These are phyloP conservation scores for Hemerocallis citrina DNA, from an alignment of 106 monocot genomes.

Conservation along the genomic window DNA sequence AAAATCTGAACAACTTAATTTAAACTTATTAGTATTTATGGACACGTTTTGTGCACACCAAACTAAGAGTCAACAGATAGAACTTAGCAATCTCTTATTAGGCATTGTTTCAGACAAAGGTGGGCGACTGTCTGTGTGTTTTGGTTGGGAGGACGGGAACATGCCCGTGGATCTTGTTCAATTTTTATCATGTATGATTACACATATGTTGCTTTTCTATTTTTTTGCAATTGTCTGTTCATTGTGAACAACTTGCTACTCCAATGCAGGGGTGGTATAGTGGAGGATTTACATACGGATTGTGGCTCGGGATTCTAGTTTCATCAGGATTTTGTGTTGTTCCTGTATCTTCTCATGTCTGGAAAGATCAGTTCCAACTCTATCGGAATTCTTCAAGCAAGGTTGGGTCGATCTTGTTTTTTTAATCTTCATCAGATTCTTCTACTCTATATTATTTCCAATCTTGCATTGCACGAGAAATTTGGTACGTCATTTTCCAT, in stretches of 20 bases:
- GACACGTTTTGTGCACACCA: no score
- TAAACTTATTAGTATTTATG: no score
- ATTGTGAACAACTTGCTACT: not conserved
- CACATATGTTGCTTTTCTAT: not conserved
- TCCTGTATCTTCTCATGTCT: constrained; percentile 66
- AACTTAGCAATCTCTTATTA: no score
- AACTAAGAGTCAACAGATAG: no score
- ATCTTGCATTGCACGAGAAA: no score
- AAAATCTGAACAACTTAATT: no score
- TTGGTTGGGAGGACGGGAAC: no score
- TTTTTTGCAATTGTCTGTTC: not conserved
- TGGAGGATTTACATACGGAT: constrained; percentile 89
- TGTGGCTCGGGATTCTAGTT: constrained; percentile 91
- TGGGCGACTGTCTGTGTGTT: no score
- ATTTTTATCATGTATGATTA: not conserved
- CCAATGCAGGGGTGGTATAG: constrained; percentile 86
- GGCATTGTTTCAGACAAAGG: no score
- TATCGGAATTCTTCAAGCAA: constrained; percentile 41
- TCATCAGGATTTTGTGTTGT: constrained; percentile 93
- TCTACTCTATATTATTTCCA: no score
- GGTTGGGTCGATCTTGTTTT: constrained; percentile 32
- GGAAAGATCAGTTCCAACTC: constrained; percentile 89
- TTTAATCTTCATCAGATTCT: not conserved
- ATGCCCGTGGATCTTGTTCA: no score
- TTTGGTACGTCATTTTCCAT: no score